Evolutionary conservation across 169 alveolate species (phyloP).

Genomic region (Plasmodium gallinaceum): DNA sequence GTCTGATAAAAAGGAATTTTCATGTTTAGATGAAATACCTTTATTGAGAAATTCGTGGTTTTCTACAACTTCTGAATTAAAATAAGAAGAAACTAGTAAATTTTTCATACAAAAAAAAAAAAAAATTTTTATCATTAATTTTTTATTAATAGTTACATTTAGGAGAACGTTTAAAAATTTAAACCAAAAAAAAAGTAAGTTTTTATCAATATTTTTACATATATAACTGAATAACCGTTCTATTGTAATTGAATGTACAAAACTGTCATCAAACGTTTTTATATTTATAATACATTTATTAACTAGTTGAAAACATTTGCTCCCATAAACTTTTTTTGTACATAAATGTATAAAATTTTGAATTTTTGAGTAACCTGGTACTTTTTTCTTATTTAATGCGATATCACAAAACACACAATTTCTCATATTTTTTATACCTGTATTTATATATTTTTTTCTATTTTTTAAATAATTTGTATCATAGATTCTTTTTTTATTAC

Average conservation of each 20-base stretch:
- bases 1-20: conserved; percentile 24
- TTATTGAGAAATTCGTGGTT: conserved; percentile 44
- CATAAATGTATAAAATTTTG: conserved; percentile 56
- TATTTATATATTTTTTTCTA: background rate
- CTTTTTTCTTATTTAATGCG: conserved; percentile 13
- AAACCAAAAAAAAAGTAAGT: conserved; percentile 63
- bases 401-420: conserved; percentile 54
- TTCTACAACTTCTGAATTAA: conserved; percentile 35
- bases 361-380: background rate
- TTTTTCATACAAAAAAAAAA: conserved; percentile 53
- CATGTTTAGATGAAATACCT: conserved; percentile 10
- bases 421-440: background rate
- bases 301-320: conserved; percentile 19
- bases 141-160: conserved; percentile 71
- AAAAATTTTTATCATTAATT: conserved; percentile 58
- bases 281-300: conserved; percentile 73
- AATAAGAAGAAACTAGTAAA: conserved; percentile 44
- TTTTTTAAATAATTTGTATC: background rate
- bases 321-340: conserved; percentile 40
- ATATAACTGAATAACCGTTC: conserved; percentile 63
- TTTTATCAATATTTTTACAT: conserved; percentile 17
- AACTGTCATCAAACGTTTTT: conserved; percentile 67
- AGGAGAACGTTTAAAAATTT: conserved; percentile 65
- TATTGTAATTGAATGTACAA: conserved; percentile 60
- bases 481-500: background rate